Percentiles rank a stretch among this genome's conserved stretches.
Evolutionary conservation across 129 eudicot species (phyloP).

Genomic region (Ambrosia trifida): DNA sequence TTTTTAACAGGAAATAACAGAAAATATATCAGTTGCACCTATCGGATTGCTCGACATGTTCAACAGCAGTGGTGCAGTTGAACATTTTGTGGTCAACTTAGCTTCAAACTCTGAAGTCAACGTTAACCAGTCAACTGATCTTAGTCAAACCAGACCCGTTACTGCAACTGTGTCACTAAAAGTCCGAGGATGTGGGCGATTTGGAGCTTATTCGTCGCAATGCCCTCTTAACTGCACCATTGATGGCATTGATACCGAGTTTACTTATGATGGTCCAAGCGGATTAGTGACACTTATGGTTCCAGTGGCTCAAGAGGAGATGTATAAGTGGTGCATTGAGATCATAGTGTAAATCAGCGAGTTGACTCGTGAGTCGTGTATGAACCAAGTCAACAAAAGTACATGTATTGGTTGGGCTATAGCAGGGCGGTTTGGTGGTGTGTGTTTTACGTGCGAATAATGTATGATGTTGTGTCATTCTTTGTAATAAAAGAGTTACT

Average conservation of each 20-base stretch:
- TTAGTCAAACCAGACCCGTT: constrained; percentile 39
- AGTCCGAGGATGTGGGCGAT: constrained; percentile 73
- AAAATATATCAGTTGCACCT: constrained; percentile 63
- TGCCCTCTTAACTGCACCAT: constrained; percentile 58
- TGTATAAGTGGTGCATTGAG: constrained; percentile 71
- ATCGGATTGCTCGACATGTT: constrained; percentile 83
- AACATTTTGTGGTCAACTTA: constrained; percentile 42
- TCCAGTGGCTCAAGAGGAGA: constrained; percentile 59
- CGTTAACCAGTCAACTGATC: constrained; percentile 22
- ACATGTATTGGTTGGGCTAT: background rate
- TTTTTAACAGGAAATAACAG: constrained; percentile 56
- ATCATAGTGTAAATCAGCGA: constrained; percentile 42
- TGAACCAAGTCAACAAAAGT: background rate
- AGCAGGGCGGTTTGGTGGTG: constrained; percentile 14
- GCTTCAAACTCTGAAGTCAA: constrained; percentile 33
- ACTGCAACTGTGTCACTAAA: constrained; percentile 53
- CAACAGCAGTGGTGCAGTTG: constrained; percentile 70
- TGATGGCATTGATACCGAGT: constrained; percentile 45
- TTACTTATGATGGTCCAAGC: constrained; percentile 42
- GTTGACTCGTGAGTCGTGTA: constrained; percentile 4
- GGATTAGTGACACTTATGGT: constrained; percentile 58
- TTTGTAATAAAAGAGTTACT: constrained; percentile 28
- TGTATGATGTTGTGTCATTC: constrained; percentile 14
- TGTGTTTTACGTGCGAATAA: constrained; percentile 5
- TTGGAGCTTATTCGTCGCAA: constrained; percentile 70